phyloP scores from a whole-genome alignment of 1,284 basidiomycete genomes.

The Apiotrichum brassicae region DNA sequence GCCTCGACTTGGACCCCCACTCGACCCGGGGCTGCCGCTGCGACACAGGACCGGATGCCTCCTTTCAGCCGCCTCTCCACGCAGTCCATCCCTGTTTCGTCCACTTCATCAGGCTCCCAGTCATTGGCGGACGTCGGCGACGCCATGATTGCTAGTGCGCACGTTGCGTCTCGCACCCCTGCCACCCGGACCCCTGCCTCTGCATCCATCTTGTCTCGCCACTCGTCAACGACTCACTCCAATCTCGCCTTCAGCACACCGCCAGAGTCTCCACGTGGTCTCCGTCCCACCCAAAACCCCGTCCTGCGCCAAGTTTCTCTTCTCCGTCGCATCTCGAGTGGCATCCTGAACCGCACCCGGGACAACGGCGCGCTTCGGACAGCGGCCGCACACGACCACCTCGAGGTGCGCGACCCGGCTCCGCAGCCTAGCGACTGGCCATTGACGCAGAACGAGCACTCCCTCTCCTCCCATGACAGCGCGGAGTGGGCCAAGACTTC shows the following conservation, averaged over 20 bases:
- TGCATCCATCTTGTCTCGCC: neutral
- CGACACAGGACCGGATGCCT: no score
- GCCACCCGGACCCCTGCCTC: neutral
- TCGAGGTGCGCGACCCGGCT: conserved; percentile 35
- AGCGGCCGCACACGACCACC: neutral
- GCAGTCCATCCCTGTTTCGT: neutral
- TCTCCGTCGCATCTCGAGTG: conserved; percentile 13
- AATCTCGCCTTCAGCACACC: neutral
- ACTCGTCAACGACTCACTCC: neutral
- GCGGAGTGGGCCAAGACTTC: neutral
- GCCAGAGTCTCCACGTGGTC: neutral
- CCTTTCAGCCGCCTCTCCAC: neutral
- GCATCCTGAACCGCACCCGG: conserved; percentile 17
- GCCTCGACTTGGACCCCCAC: neutral
- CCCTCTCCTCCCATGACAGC: neutral
- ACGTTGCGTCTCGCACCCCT: neutral
- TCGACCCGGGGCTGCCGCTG: neutral
- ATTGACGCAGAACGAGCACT: neutral
- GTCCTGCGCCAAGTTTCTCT: neutral
- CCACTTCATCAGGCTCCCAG: neutral
- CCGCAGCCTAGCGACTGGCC: conserved; percentile 36
- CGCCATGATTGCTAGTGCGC: neutral
- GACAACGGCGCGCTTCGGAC: neutral
- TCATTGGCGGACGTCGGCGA: neutral
- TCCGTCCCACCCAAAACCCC: neutral